Evolutionary conservation across 1,284 basidiomycete species (phyloP).

Genomic region (Pascua sp.): DNA sequence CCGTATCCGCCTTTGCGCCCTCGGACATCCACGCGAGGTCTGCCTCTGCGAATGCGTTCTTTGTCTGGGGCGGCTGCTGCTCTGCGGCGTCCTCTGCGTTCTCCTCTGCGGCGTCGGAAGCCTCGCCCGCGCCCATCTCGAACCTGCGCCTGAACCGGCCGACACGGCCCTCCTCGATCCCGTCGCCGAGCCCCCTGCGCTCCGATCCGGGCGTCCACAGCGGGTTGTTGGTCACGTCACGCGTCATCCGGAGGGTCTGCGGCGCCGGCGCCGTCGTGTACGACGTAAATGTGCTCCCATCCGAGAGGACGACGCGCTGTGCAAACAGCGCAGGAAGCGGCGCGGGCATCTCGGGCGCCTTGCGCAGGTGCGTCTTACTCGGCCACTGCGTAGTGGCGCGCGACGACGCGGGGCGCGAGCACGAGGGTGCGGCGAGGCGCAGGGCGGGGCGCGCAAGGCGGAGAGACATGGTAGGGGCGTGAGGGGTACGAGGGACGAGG

Average conservation of each 20-base stretch:
- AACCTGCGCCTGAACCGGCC: constrained; percentile 75
- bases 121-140: constrained; percentile 45
- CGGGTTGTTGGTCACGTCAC: constrained; percentile 80
- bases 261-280: constrained; percentile 80
- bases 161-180: constrained; percentile 67
- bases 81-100: background rate
- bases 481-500: background rate
- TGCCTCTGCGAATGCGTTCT: constrained; percentile 25
- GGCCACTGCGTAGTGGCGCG: constrained; percentile 25
- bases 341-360: constrained; percentile 61
- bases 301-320: constrained; percentile 73
- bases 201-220: constrained; percentile 60
- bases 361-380: constrained; percentile 40
- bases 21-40: constrained; percentile 50
- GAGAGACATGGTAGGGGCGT: constrained; percentile 10
- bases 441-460: constrained; percentile 12
- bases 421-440: constrained; percentile 20
- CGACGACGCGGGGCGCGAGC: constrained; percentile 24
- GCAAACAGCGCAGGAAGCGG: constrained; percentile 78
- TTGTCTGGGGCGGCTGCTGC: constrained; percentile 1
- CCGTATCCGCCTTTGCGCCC: constrained; percentile 45
- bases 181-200: constrained; percentile 56
- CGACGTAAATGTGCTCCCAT: constrained; percentile 80
- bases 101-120: constrained; percentile 6
- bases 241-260: constrained; percentile 62